These are phyloP conservation scores for Diospyros kaki DNA, from an alignment of 148 eudicot genomes.

Conservation along the genomic window DNA sequence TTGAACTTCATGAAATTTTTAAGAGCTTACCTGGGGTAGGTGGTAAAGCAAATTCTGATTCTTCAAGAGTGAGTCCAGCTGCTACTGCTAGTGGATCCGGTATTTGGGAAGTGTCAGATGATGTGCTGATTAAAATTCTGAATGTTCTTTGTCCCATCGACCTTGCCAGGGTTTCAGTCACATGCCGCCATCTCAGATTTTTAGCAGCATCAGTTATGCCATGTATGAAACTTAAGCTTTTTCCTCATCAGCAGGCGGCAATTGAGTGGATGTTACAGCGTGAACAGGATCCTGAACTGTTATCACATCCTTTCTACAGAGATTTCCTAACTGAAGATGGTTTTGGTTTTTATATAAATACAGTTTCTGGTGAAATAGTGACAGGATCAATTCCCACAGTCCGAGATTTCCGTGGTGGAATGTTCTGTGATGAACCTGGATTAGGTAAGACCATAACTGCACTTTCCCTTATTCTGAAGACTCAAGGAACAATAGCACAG, in stretches of 20 bases:
- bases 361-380: constrained; percentile 66
- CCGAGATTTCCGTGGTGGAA: constrained; percentile 81
- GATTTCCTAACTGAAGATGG: constrained; percentile 65
- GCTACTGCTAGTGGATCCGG: constrained; percentile 39
- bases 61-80: constrained; percentile 49
- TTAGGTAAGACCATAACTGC: constrained; percentile 96
- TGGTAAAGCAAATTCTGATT: constrained; percentile 29
- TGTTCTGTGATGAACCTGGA: constrained; percentile 99
- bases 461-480: constrained; percentile 86
- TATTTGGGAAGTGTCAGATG: constrained; percentile 69
- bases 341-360: constrained; percentile 52
- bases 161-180: constrained; percentile 65
- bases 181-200: constrained; percentile 73
- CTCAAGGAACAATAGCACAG: constrained; percentile 79
- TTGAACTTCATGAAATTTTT: constrained; percentile 86
- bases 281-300: constrained; percentile 49
- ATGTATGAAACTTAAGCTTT: constrained; percentile 82
- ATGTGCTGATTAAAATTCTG: constrained; percentile 56
- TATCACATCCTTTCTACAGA: constrained; percentile 69
- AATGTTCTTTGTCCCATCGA: constrained; percentile 52
- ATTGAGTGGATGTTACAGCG: constrained; percentile 99
- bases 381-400: constrained; percentile 51
- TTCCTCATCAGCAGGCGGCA: constrained; percentile 94
- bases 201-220: constrained; percentile 81
- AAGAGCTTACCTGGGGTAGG: constrained; percentile 66